Conservation (phyloP, 148 eudicot species). For the Arbutus unedo region DNA sequence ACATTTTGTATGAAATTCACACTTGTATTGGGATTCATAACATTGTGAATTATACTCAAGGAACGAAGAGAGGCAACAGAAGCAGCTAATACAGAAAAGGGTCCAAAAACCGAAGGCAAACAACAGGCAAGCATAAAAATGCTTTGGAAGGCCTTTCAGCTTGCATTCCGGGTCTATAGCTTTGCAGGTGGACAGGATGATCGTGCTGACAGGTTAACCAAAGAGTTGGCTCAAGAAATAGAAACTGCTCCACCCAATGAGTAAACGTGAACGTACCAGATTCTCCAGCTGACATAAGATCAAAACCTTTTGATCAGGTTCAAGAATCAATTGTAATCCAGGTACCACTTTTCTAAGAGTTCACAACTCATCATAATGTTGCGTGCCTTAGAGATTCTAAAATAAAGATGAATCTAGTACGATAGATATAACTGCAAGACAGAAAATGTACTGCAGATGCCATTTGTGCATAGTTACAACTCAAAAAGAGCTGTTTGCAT, state of each 20-base stretch:
- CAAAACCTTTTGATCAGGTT: not conserved
- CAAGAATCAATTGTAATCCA: not conserved
- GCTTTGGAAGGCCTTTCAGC: conserved; percentile 79
- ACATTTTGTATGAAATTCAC: too few species aligned
- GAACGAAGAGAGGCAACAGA: conserved; percentile 55
- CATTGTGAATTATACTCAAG: conserved; percentile 20
- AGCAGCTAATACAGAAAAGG: conserved; percentile 24
- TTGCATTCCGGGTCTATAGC: conserved; percentile 71
- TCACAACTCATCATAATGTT: not conserved
- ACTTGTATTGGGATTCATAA: not conserved
- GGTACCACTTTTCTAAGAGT: not conserved
- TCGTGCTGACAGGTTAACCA: conserved; percentile 68
- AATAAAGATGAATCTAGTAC: too few species aligned
- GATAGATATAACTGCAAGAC: too few species aligned
- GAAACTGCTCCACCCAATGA: conserved; percentile 52
- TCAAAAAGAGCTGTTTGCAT: too few species aligned
- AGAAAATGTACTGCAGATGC: too few species aligned
- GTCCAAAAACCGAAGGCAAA: conserved; percentile 39
- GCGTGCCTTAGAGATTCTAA: not conserved
- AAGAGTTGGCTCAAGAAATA: conserved; percentile 68
- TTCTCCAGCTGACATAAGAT: not conserved
- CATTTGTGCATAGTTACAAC: too few species aligned
- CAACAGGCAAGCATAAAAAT: conserved; percentile 47
- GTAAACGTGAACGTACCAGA: not conserved
- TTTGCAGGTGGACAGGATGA: conserved; percentile 90